Conservation (phyloP, 108 stramenopile species). For the Fistulifera pelliculosa region DNA sequence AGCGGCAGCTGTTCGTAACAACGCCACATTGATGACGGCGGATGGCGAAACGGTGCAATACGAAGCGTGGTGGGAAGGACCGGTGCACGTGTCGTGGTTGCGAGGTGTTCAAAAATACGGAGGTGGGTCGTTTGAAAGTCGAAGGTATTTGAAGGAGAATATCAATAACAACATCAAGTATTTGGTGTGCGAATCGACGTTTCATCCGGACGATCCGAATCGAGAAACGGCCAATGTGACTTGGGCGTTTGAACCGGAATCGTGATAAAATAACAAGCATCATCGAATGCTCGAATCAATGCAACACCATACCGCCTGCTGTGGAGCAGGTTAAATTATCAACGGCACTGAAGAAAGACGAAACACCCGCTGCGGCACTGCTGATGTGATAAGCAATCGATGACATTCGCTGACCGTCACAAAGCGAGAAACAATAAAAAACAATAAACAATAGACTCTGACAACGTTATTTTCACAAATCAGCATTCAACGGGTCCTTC, state of each 20-base stretch:
- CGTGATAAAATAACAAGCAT: too few relatives aligned
- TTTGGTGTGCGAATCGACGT: constrained; percentile 63
- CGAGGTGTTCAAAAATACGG: constrained; percentile 61
- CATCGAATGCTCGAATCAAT: too few relatives aligned
- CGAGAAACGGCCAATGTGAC: constrained; percentile 32
- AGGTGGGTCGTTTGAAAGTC: constrained; percentile 63
- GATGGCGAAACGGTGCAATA: constrained; percentile 58
- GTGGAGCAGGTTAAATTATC: too few relatives aligned
- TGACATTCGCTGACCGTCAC: too few relatives aligned
- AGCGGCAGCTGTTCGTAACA: constrained; percentile 23
- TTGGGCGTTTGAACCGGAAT: constrained; percentile 33
- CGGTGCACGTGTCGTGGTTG: constrained; percentile 59
- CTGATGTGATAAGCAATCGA: too few relatives aligned
- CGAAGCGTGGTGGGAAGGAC: constrained; percentile 79
- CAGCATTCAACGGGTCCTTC: too few relatives aligned
- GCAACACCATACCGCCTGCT: too few relatives aligned
- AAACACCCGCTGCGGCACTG: too few relatives aligned
- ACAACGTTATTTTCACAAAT: too few relatives aligned
- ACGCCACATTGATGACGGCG: constrained; percentile 37
- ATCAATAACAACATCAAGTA: not conserved
- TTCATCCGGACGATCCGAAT: constrained; percentile 46
- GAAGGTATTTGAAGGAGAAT: constrained; percentile 30
- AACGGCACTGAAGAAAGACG: too few relatives aligned
- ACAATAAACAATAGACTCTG: too few relatives aligned
- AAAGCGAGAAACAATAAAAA: too few relatives aligned